Base-by-base conservation (phyloP, 2,329 filamentous ascomycete species). In the Canariomyces notabilis region DNA sequence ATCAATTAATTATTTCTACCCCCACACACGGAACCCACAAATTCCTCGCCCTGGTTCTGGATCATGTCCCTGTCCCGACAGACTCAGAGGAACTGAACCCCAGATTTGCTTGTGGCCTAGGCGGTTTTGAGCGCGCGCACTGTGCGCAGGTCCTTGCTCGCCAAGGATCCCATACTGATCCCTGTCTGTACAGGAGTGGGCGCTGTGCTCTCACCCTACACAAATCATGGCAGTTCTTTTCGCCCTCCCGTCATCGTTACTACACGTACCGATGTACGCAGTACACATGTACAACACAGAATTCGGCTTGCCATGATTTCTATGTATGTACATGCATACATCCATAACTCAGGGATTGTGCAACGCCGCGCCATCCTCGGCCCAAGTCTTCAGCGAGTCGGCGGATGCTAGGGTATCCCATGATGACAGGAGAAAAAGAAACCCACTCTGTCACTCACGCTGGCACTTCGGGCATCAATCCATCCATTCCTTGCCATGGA, bases 61-160 rank as follows among this genome's bases (percentile, higher is more conserved):
- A 35, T 49, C 38, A 49, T 43, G 46, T 37, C 48, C 46, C 48
- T 42, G 41, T 37, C 37, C 37, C 42, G 42, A 45, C 31, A 39
- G 39, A 40, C 41, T 47, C 42, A 36, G 37, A 20, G 40, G 44
- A 40, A 48, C 46, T 42, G 26, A 43, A 48, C 50, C 52, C 50
- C 51, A 45, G 51, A 51, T 51, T 52, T 42, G 36, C 21, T 14
- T 31, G 22, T n/a, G 39, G 47, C 39, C 41, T 47, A 37, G 44
- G 23, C 46, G 20, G 41, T 21, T 37, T 49, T 35, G 42, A 40
- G 34, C 41, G 31, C 48, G 20, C 54, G 48, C 56, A 58, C 56
- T 58, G 56, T 58, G 56, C 40, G 26, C 49, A 51, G 49, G 51
- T 54, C 55, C 51, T 46, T 37, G n/a, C n/a, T n/a, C n/a, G n/a